Evolutionary conservation across 352 stramenopile species (phyloP), one percentile per base, ranked within the genome.

Genomic region (Phytopythium mirpurense): DNA sequence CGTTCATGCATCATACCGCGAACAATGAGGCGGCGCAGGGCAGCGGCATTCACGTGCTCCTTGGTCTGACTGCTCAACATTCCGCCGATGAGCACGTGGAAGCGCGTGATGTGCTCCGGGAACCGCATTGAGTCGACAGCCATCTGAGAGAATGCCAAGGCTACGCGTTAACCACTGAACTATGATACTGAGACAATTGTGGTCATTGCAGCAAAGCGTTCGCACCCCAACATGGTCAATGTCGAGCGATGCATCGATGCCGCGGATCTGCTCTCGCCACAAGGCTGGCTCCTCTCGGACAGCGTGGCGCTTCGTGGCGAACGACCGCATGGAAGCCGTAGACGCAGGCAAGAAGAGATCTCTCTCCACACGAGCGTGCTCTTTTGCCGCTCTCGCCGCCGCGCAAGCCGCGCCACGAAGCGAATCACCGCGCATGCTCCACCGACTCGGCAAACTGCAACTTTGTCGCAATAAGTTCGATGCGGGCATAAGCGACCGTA

Each of bases 1-100:
- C n/a, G n/a, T n/a, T n/a, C n/a, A n/a, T n/a, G n/a, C n/a, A 32
- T 14, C 27, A 36, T 27, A 84, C 81, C 62, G 77, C 82, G 65
- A 10, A 60, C 59, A 40, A 81, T 74, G 43, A 93, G 65, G 19
- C 86, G 65, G 31, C 57, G 59, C 83, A 94, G 80, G 43, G 76
- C 86, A 47, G 78, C 79, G 16, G 77, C 74, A 31, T 82, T 91
- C 23, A 98, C 76, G 0, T 88, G 86, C 72, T 99, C 96, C 65
- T 98, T 98, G 1, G 95, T 98, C 68, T 99, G 96, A 59, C 82
- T 97, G 45, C 88, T 98, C 35, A 99, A 72, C 92, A 99, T 98
- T 9, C 97, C 83, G 14, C 90, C 82, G 29, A 98, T 88, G 8
- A 99, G 68, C 34, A 96, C 82, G 66, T 98, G 93, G 65, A 98